A percentile compares a stretch with the other conserved stretches of the same genome.
Conservation (phyloP, 257 asterid genomes). For the Eustoma russellianum region DNA sequence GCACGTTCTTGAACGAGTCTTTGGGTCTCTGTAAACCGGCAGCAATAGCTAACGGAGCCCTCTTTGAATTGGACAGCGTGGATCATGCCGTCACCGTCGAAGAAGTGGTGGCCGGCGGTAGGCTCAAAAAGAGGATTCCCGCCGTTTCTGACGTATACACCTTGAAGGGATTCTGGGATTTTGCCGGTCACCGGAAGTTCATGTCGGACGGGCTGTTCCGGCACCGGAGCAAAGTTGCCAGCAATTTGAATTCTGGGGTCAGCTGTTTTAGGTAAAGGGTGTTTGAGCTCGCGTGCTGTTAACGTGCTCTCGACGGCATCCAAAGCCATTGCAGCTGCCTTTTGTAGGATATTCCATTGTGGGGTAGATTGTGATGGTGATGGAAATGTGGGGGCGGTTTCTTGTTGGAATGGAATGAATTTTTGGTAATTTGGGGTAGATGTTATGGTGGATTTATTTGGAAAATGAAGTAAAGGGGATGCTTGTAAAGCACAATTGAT, state of each 20-base stretch:
- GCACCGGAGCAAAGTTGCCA: conserved; percentile 91
- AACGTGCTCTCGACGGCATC: conserved; percentile 66
- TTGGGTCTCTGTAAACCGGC: conserved; percentile 85
- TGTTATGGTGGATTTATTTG: conserved; percentile 29
- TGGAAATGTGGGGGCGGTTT: neutral
- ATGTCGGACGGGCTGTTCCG: conserved; percentile 59
- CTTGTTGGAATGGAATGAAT: conserved; percentile 5
- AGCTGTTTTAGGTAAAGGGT: conserved; percentile 78
- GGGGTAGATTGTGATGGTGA: conserved; percentile 13
- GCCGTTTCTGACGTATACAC: conserved; percentile 83
- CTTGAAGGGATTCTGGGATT: conserved; percentile 59
- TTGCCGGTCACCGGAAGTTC: conserved; percentile 54
- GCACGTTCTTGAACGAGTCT: conserved; percentile 59
- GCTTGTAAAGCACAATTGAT: conserved; percentile 45
- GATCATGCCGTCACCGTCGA: conserved; percentile 98
- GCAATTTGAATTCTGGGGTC: conserved; percentile 82
- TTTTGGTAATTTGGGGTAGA: conserved; percentile 12
- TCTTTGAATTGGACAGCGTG: conserved; percentile 65
- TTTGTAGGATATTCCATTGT: conserved; percentile 67
- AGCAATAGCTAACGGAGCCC: conserved; percentile 68
- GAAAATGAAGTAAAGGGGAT: conserved; percentile 44
- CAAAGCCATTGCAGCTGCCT: conserved; percentile 71
- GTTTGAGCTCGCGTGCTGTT: conserved; percentile 50
- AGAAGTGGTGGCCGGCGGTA: conserved; percentile 87
- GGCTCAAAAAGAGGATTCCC: conserved; percentile 91